Evolutionary conservation across 805 yeast genomes (phyloP).

Genomic region (Candida nonsorbophila): DNA sequence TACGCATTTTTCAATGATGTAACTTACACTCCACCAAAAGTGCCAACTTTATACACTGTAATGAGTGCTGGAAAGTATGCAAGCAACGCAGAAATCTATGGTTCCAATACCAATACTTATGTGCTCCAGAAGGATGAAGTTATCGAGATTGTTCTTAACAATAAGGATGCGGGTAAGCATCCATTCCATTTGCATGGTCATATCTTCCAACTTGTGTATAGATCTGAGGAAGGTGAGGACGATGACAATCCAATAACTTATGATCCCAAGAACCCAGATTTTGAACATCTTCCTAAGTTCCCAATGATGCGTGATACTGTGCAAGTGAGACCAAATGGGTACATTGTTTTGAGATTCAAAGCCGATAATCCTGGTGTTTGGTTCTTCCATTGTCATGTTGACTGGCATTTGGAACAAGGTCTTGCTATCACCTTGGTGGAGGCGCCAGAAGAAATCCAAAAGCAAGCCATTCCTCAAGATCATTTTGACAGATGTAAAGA

Average conservation of each 20-base stretch:
- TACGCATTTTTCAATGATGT: slow-evolving; percentile 73
- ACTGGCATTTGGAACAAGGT: slow-evolving; percentile 83
- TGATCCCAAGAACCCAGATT: slow-evolving; percentile 23
- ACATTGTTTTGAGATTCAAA: slow-evolving; percentile 62
- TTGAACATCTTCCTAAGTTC: slow-evolving; percentile 43
- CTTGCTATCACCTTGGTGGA: slow-evolving; percentile 68
- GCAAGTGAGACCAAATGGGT: slow-evolving; percentile 61
- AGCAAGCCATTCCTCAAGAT: slow-evolving; percentile 35
- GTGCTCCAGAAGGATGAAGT: slow-evolving; percentile 57
- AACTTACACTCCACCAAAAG: slow-evolving; percentile 60
- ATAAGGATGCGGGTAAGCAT: slow-evolving; percentile 74
- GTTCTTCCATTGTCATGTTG: slow-evolving; percentile 91
- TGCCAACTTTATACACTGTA: slow-evolving; percentile 65
- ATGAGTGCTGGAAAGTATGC: slow-evolving; percentile 57
- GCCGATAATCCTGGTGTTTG: slow-evolving; percentile 92
- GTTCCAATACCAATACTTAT: slow-evolving; percentile 61
- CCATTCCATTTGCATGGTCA: slow-evolving; percentile 81
- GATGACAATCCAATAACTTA: slow-evolving; percentile 48
- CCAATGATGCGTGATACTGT: slow-evolving; percentile 73
- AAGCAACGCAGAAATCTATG: slow-evolving; percentile 59
- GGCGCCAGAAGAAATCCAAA: slow-evolving; percentile 58
- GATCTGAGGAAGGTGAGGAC: slow-evolving; percentile 48
- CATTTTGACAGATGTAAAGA: slow-evolving; percentile 47
- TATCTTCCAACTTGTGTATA: slow-evolving; percentile 55
- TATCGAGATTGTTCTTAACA: slow-evolving; percentile 73